These are phyloP conservation scores for Phialophora verrucosa DNA, from an alignment of 2,329 filamentous ascomycete species.

Conservation along the genomic window DNA sequence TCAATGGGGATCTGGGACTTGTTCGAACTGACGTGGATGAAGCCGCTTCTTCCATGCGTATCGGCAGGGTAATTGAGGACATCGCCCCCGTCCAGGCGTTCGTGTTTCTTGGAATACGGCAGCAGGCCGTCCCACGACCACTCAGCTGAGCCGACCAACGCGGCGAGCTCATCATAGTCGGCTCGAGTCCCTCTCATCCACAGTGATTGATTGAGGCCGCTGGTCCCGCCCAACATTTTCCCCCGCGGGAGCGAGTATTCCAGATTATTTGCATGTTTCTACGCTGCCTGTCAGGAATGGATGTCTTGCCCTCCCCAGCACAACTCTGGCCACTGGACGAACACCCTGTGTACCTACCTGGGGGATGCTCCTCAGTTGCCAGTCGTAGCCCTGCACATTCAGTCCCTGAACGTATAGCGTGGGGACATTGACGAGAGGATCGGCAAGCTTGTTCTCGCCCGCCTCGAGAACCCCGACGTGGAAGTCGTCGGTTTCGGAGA, in stretches of 20 bases:
- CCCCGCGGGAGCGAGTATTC: slow-evolving; percentile 41
- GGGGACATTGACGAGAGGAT: slow-evolving; percentile 39
- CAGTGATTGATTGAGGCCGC: slow-evolving; percentile 42
- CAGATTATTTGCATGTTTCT: slow-evolving; percentile 23
- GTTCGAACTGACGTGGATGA: slow-evolving; percentile 42
- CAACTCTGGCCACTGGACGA: slow-evolving; percentile 8
- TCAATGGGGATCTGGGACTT: slow-evolving; percentile 24
- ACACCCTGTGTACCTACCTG: slow-evolving; percentile 35
- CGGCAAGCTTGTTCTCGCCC: slow-evolving; percentile 43
- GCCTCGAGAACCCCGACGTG: slow-evolving; percentile 55
- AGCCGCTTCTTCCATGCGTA: slow-evolving; percentile 41
- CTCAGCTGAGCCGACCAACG: slow-evolving; percentile 39
- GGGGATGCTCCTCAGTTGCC: slow-evolving; percentile 42
- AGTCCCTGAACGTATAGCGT: slow-evolving; percentile 36
- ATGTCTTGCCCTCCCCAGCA: slow-evolving; percentile 20
- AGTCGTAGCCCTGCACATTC: slow-evolving; percentile 44
- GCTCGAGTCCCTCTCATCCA: slow-evolving; percentile 9
- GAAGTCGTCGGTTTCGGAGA: slow-evolving; percentile 50
- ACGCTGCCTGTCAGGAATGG: slow-evolving; percentile 22
- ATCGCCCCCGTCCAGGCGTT: slow-evolving; percentile 41
- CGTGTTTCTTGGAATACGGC: slow-evolving; percentile 38
- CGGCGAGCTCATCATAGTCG: slow-evolving; percentile 42
- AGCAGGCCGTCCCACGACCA: slow-evolving; percentile 42
- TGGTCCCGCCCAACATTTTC: slow-evolving; percentile 44
- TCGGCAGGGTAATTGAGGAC: slow-evolving; percentile 15